Conservation (phyloP, 2,329 filamentous ascomycete genomes). For the Colletotrichum nymphaeae region DNA sequence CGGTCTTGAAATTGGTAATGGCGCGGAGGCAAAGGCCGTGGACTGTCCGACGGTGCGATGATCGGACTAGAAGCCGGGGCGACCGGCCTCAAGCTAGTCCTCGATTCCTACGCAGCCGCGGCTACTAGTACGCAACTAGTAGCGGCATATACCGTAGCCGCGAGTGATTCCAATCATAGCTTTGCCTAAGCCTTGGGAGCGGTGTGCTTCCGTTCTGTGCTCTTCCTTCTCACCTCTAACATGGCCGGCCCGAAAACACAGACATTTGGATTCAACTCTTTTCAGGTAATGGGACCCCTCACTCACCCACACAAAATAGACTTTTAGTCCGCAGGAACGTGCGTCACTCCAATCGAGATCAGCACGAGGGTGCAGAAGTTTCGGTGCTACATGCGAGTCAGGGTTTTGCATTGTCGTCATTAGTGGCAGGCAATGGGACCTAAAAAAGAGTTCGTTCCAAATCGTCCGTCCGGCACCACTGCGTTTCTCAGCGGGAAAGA, state of each 20-base stretch:
- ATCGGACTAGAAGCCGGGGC: background rate
- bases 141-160: background rate
- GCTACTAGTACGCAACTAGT: background rate
- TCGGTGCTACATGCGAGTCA: slow-evolving; percentile 10
- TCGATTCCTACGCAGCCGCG: background rate
- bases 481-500: background rate
- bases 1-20: slow-evolving; percentile 4
- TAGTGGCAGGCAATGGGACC: background rate
- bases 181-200: background rate
- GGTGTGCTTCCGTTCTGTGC: background rate
- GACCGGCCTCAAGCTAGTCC: background rate
- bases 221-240: background rate
- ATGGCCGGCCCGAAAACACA: slow-evolving; percentile 1
- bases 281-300: background rate
- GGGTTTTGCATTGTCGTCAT: slow-evolving; percentile 14
- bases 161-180: background rate
- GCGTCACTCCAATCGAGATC: slow-evolving; percentile 27
- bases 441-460: slow-evolving; percentile 13
- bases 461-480: background rate
- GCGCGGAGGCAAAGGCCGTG: background rate
- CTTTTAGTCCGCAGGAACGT: slow-evolving; percentile 18
- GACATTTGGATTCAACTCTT: background rate
- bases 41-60: background rate
- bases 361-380: slow-evolving; percentile 16
- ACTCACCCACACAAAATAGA: background rate